A percentile compares a stretch with the other conserved stretches of the same genome.
These are phyloP conservation scores for Fusarium pilosicola DNA, from an alignment of 2,329 filamentous ascomycete species.

Conservation along the genomic window DNA sequence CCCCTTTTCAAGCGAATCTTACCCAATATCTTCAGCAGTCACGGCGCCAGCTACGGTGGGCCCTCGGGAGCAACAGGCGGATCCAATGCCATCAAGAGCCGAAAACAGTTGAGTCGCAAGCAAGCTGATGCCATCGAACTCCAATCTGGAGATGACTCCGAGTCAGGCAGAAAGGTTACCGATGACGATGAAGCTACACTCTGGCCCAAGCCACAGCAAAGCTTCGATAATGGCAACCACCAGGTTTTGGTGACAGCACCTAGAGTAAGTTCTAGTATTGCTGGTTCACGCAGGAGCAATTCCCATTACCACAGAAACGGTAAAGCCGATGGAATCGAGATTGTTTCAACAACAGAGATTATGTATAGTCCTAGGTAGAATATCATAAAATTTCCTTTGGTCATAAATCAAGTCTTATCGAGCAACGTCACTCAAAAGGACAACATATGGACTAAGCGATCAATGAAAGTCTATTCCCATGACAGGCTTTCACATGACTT, in stretches of 20 bases:
- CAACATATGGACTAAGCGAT: not conserved
- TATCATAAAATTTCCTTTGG: not conserved
- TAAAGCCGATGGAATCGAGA: constrained; percentile 18
- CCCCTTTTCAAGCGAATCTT: constrained; percentile 34
- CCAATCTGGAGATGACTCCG: constrained; percentile 34
- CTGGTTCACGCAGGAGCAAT: not conserved
- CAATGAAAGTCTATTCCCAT: not conserved
- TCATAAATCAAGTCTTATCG: not conserved
- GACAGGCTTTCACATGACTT: fast-evolving
- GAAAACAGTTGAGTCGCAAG: constrained; percentile 32
- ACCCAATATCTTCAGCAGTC: constrained; percentile 22
- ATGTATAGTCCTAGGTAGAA: constrained; percentile 24
- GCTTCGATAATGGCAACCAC: constrained; percentile 4
- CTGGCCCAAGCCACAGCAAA: constrained; percentile 19
- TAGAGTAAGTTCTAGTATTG: not conserved
- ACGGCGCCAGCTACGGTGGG: constrained; percentile 2
- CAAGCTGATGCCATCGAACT: constrained; percentile 37
- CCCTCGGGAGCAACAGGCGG: constrained; percentile 11
- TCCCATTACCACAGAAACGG: not conserved
- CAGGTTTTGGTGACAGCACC: constrained; percentile 19
- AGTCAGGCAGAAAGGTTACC: constrained; percentile 20
- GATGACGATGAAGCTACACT: constrained; percentile 36
- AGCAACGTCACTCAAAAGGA: not conserved
- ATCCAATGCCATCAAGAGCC: constrained; percentile 13
- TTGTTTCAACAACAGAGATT: constrained; percentile 27